These are phyloP conservation scores for Beauveria pseudobassiana DNA, from an alignment of 2,329 filamentous ascomycete species.

Conservation along the genomic window DNA sequence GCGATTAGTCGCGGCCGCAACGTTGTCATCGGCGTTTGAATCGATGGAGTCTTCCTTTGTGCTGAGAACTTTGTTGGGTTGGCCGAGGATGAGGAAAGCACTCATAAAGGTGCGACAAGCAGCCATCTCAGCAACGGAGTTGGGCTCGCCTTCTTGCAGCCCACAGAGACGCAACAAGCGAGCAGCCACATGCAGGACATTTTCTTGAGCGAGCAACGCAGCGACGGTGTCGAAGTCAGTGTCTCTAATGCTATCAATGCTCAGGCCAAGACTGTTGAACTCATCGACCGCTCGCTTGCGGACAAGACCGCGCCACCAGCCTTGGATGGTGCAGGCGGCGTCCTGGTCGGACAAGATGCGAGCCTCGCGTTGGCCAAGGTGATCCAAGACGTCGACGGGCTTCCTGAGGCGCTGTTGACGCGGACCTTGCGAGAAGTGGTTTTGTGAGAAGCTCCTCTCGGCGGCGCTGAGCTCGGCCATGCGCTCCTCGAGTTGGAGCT, in stretches of 20 bases:
- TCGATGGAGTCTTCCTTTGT: slow-evolving; percentile 40
- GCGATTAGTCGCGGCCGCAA: slow-evolving; percentile 43
- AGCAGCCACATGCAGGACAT: slow-evolving; percentile 58
- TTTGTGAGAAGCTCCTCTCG: slow-evolving; percentile 56
- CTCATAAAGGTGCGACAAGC: slow-evolving; percentile 70
- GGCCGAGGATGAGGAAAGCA: slow-evolving; percentile 71
- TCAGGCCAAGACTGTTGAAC: slow-evolving; percentile 60
- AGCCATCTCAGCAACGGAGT: slow-evolving; percentile 60
- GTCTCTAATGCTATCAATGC: slow-evolving; percentile 61
- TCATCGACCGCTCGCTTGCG: slow-evolving; percentile 54
- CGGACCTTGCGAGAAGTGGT: slow-evolving; percentile 44
- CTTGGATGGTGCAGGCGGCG: slow-evolving; percentile 60
- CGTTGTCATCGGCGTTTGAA: slow-evolving; percentile 42
- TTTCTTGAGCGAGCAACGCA: slow-evolving; percentile 57
- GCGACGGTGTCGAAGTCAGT: slow-evolving; percentile 70
- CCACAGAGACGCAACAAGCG: slow-evolving; percentile 63
- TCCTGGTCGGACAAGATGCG: slow-evolving; percentile 46
- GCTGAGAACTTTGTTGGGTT: slow-evolving; percentile 70
- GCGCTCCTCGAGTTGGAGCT: slow-evolving; percentile 70
- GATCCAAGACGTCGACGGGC: slow-evolving; percentile 39
- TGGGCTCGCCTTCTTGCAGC: slow-evolving; percentile 55
- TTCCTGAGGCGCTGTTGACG: slow-evolving; percentile 47
- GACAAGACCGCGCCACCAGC: slow-evolving; percentile 57
- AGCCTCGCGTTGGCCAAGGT: slow-evolving; percentile 40
- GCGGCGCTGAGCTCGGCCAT: slow-evolving; percentile 70